These are phyloP conservation scores for Dioscorea zingiberensis DNA, from an alignment of 106 monocot species.

Conservation along the genomic window DNA sequence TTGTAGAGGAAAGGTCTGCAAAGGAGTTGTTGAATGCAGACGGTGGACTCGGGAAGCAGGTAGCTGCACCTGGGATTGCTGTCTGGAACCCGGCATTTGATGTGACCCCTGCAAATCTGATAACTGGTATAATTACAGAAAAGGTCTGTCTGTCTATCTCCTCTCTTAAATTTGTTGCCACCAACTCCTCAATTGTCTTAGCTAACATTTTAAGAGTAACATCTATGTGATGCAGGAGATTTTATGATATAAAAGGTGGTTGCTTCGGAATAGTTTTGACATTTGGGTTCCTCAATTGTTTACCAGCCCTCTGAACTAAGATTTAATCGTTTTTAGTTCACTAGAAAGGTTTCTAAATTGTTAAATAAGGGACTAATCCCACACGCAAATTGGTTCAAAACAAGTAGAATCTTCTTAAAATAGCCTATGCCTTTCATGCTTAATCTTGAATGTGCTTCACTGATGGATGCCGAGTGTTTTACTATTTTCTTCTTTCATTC, in stretches of 20 bases:
- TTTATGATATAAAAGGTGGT: too few species aligned
- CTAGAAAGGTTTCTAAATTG: too few species aligned
- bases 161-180: not conserved
- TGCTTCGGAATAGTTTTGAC: not conserved
- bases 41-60: slow-evolving; percentile 86
- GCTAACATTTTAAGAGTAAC: too few species aligned
- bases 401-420: too few species aligned
- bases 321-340: too few species aligned
- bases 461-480: not conserved
- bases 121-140: slow-evolving; percentile 91
- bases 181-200: not conserved
- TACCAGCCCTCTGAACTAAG: too few species aligned
- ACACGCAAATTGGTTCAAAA: too few species aligned
- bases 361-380: too few species aligned
- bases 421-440: too few species aligned
- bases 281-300: not conserved
- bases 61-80: slow-evolving; percentile 80
- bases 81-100: slow-evolving; percentile 99
- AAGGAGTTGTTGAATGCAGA: slow-evolving; percentile 83
- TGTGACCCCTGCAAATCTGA: slow-evolving; percentile 84
- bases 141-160: slow-evolving; percentile 39
- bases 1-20: slow-evolving; percentile 83
- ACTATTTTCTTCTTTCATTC: too few species aligned
- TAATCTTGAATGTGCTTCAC: too few species aligned
- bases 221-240: too few species aligned